These are phyloP conservation scores for Phyllosticta capitalensis DNA, from an alignment of 2,329 filamentous ascomycete species.

Conservation along the genomic window DNA sequence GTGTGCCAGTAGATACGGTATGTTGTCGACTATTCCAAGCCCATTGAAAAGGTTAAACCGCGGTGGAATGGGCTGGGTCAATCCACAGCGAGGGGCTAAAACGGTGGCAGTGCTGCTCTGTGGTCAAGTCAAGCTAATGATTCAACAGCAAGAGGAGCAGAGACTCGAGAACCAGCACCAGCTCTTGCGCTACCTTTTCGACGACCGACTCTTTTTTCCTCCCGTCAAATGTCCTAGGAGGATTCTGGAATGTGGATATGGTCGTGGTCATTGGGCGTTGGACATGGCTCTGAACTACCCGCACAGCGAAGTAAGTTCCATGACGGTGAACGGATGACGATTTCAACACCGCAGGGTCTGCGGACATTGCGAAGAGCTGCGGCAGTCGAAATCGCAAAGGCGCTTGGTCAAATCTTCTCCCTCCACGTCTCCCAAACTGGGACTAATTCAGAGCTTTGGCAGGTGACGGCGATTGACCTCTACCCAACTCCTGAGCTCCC, in stretches of 20 bases:
- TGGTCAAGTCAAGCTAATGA: conserved; percentile 11
- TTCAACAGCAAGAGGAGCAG: conserved; percentile 26
- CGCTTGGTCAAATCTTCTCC: neutral
- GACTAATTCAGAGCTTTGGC: neutral
- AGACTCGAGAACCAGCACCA: conserved; percentile 26
- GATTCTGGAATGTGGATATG: conserved; percentile 33
- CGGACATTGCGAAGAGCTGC: neutral
- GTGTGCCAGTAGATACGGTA: conserved; percentile 28
- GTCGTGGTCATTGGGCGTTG: conserved; percentile 28
- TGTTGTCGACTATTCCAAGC: conserved; percentile 9
- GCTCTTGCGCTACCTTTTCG: conserved; percentile 23
- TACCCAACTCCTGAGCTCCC: conserved; percentile 23
- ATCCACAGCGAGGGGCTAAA: neutral
- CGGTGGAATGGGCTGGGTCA: neutral
- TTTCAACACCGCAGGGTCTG: neutral
- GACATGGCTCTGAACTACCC: conserved; percentile 28
- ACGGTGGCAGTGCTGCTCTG: neutral
- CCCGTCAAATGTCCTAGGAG: conserved; percentile 22
- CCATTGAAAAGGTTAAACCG: neutral
- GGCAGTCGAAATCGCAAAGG: neutral
- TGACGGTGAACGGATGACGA: neutral
- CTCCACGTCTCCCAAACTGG: neutral
- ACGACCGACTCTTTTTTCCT: conserved; percentile 21
- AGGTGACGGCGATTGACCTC: conserved; percentile 31
- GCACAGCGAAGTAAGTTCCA: conserved; percentile 25